Evolutionary conservation across 2,329 filamentous ascomycete genomes (phyloP), one percentile per base, ranked within the genome.

Genomic region (Fusarium redolens): DNA sequence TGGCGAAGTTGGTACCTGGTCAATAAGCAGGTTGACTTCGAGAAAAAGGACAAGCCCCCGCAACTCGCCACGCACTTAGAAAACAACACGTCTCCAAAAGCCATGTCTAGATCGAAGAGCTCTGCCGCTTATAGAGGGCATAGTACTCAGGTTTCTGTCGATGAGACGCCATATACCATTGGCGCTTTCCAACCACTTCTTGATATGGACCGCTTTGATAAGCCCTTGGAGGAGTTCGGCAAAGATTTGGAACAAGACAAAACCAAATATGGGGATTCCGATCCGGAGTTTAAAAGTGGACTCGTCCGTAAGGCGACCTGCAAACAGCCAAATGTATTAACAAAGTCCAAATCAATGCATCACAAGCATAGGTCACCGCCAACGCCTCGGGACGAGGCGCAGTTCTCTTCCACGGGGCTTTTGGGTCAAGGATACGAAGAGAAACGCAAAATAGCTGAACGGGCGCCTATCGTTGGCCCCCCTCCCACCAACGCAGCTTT

Each of bases 1-100:
- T 98, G 95, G 95, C 90, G 96, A 65, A 97, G 93, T 81, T 97
- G 95, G 94, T 97, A 97, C 78, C 83, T 98, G 12, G 92, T 94
- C 47, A 91, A 93, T 75, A 90, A 91, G 68, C 88, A 92, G 78
- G 90, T 83, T 9, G 80, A 83, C 55, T 69, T 91, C 22, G 87
- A 88, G 61, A 79, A 77, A 52, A 80, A 78, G 67, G 72, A 70
- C 11, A 75, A 75, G 33, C 40, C 69, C 4, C 58, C 52, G 13
- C 62, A 61, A 22, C 44, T 47, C 12, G 43, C 62, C 11, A 65
- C 47, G 33, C 33, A n/a, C 17, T 18, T 74, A 2, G 58, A 58
- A 41, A 59, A 62, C 12, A 50, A 58, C 11, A 68, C 69, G 25
- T 61, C 68, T 17, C 59, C 64, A n/a, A 71, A 72, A 31, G 54